A percentile compares a stretch with the other conserved stretches of the same genome.
Evolutionary conservation across 2,329 filamentous ascomycete species (phyloP).

Genomic region (Phialemonium atrogriseum): DNA sequence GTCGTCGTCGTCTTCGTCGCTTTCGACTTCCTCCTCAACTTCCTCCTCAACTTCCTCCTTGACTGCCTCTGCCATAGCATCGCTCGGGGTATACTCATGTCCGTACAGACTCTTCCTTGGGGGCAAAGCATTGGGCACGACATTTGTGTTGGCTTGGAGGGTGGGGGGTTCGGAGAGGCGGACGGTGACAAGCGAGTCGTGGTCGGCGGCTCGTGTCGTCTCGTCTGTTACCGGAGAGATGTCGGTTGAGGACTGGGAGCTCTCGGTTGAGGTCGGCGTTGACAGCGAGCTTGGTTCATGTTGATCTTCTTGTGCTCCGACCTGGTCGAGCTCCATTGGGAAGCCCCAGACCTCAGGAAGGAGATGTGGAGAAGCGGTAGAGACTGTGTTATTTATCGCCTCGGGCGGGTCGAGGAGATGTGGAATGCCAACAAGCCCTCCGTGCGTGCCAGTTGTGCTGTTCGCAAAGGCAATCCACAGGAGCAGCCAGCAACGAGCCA

Average conservation of each 20-base stretch:
- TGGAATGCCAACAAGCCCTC: too few species aligned
- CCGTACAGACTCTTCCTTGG: slow-evolving; percentile 14
- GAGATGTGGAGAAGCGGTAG: background rate
- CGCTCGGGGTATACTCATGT: slow-evolving; percentile 10
- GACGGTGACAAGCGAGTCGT: slow-evolving; percentile 62
- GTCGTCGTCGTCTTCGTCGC: slow-evolving; percentile 13
- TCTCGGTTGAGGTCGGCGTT: slow-evolving; percentile 5
- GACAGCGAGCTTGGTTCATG: slow-evolving; percentile 4
- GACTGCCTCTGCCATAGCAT: slow-evolving; percentile 9
- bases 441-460: too few species aligned
- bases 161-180: slow-evolving; percentile 48
- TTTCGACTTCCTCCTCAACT: slow-evolving; percentile 11
- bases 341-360: slow-evolving; percentile 12
- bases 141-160: slow-evolving; percentile 19
- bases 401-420: slow-evolving; percentile 1
- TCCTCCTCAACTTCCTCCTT: slow-evolving; percentile 10
- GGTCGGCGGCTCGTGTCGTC: slow-evolving; percentile 16
- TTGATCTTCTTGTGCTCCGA: slow-evolving; percentile 7
- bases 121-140: slow-evolving; percentile 14
- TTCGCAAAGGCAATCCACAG: too few species aligned
- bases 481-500: too few species aligned
- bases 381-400: too few species aligned
- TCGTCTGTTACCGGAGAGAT: slow-evolving; percentile 10
- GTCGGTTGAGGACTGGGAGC: slow-evolving; percentile 5
- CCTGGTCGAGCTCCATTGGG: slow-evolving; percentile 17